A percentile compares a stretch with the other conserved stretches of the same genome.
Conservation (phyloP, 495 filamentous ascomycete species). For the Neohortaea acidophila region DNA sequence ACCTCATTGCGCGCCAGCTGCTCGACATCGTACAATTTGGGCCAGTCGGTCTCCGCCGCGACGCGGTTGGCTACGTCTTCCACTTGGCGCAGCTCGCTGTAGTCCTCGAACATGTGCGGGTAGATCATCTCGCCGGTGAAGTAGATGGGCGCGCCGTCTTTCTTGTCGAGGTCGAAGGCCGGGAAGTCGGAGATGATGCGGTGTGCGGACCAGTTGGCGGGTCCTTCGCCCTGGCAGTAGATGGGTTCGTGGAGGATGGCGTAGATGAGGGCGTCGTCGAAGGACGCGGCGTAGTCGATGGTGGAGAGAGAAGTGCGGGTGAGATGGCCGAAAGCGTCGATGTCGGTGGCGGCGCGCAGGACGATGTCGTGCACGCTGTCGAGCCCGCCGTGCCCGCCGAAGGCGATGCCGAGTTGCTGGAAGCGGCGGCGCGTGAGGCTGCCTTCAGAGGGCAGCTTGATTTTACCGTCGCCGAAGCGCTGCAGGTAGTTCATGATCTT, state of each 20-base stretch:
- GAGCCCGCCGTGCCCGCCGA: conserved; percentile 52
- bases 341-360: conserved; percentile 48
- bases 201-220: conserved; percentile 52
- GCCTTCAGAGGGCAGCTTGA: conserved; percentile 51
- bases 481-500: conserved; percentile 37
- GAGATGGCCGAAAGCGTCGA: conserved; percentile 55
- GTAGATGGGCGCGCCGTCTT: conserved; percentile 38
- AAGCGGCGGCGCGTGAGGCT: conserved; percentile 53
- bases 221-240: conserved; percentile 54
- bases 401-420: conserved; percentile 54
- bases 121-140: conserved; percentile 93
- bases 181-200: conserved; percentile 31
- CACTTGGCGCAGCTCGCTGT: conserved; percentile 51
- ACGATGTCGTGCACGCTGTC: conserved; percentile 39
- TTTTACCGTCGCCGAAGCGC: conserved; percentile 42
- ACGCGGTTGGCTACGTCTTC: conserved; percentile 52
- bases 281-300: conserved; percentile 48
- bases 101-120: conserved; percentile 64
- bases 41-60: conserved; percentile 53
- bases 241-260: conserved; percentile 71
- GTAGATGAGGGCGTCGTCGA: conserved; percentile 68
- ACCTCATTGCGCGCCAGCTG: conserved; percentile 65
- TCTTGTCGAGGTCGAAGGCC: conserved; percentile 30
- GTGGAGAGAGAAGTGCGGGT: conserved; percentile 51
- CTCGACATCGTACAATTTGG: conserved; percentile 55